A percentile compares a stretch with the other conserved stretches of the same genome.
Conservation (phyloP, 2,329 filamentous ascomycete species). For the Colletotrichum limetticola region DNA sequence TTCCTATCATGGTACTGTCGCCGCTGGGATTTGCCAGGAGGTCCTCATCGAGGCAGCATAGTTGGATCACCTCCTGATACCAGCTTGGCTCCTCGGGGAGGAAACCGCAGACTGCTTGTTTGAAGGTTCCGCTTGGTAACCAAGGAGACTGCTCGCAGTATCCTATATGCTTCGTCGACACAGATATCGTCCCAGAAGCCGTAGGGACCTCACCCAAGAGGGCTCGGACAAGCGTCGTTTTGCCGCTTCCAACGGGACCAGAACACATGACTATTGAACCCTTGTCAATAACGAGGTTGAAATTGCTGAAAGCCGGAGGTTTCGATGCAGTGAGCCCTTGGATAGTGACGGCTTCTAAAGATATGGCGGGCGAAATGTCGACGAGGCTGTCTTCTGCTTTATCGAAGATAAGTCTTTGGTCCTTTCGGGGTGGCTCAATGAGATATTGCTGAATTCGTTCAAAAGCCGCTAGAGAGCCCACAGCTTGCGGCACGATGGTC, state of each 20-base stretch:
- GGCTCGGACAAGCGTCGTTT: constrained; percentile 37
- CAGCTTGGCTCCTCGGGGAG: constrained; percentile 39
- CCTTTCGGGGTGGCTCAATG: not conserved
- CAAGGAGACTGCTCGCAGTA: constrained; percentile 38
- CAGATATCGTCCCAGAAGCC: not conserved
- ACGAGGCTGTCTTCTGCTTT: not conserved
- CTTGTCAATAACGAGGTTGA: not conserved
- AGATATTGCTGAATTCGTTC: constrained; percentile 38
- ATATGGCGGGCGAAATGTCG: not conserved
- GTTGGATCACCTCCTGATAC: constrained; percentile 44
- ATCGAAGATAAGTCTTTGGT: not conserved
- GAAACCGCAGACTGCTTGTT: constrained; percentile 36
- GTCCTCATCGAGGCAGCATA: constrained; percentile 36
- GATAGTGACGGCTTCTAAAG: not conserved
- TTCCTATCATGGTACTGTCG: constrained; percentile 31
- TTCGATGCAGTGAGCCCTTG: not conserved
- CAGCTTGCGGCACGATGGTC: constrained; percentile 26
- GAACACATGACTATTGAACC: constrained; percentile 11
- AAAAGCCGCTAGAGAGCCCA: constrained; percentile 33
- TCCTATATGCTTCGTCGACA: constrained; percentile 28
- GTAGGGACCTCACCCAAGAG: constrained; percentile 36
- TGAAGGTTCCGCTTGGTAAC: constrained; percentile 36
- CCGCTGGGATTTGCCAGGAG: constrained; percentile 35
- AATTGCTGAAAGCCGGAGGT: not conserved
- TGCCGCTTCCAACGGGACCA: constrained; percentile 33